Evolutionary conservation across 1,284 basidiomycete genomes (phyloP).

Genomic region (Somion occarium): DNA sequence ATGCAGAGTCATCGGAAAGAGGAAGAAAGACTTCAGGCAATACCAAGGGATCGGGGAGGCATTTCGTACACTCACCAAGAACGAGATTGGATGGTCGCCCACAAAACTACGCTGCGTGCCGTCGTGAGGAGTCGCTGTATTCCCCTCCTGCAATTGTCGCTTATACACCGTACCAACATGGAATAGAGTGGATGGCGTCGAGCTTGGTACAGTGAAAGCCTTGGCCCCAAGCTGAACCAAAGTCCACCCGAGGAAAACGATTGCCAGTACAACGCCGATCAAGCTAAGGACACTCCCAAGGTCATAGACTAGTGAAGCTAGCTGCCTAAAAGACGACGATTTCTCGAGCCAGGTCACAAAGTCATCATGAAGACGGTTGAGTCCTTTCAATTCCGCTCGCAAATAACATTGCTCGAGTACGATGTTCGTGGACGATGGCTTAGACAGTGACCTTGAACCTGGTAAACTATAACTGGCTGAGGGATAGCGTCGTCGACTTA

Average conservation of each 20-base stretch:
- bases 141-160: background rate
- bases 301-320: conserved; percentile 41
- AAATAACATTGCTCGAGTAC: conserved; percentile 32
- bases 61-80: background rate
- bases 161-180: too few relatives aligned
- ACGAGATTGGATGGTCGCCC: background rate
- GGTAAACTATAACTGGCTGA: conserved; percentile 7
- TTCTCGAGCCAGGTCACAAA: conserved; percentile 22
- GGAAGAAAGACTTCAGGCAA: too few relatives aligned
- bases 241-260: conserved; percentile 34
- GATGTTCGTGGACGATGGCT: conserved; percentile 10
- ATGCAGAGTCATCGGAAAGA: conserved; percentile 1
- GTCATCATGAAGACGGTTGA: conserved; percentile 48
- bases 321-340: conserved; percentile 18
- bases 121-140: background rate
- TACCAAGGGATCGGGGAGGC: too few relatives aligned
- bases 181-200: too few relatives aligned
- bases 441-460: conserved; percentile 10
- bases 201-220: too few relatives aligned
- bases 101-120: background rate
- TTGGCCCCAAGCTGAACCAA: too few relatives aligned
- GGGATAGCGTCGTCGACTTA: background rate
- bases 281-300: conserved; percentile 42
- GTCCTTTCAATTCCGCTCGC: conserved; percentile 46
- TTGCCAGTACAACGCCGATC: conserved; percentile 44